Base-by-base conservation (phyloP, 257 asterid species). In the Nyctanthes arbortristis region DNA sequence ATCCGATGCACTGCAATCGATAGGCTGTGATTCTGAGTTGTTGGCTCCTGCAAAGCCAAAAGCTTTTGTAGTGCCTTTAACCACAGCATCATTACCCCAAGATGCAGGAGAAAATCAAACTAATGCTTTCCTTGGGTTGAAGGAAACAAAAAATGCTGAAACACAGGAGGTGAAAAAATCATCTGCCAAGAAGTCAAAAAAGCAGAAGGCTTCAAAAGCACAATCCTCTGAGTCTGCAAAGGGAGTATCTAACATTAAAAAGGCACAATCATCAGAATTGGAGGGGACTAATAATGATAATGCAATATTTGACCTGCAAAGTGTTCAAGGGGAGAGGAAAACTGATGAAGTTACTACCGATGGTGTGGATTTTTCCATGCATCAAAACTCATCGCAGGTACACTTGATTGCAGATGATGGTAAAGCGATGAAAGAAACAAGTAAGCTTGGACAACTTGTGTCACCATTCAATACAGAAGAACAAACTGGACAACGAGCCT, bases 161-260 rank as follows among this genome's bases (percentile, higher is more conserved):
- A 63, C 78, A 24, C 74, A 68, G 27, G 92, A 80, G 70, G 80
- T 67, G 0, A 94, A 78, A 74, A 94, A 89, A 72, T 56, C 80
- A 1, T 75, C 87, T 8, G 99, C 88, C 72, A 94, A 94, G 90
- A 94, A 80, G 77, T 86, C 97, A 2, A 91, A 73, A 73, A 94
- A 85, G 82, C 97, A 90, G 74, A 94, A 88, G 87, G 47, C 90
- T 45, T 70, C 85, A 2, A 93, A 93, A 85, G 80, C 70, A 18
- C 55, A 45, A 72, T 71, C 85, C 20, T 55, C 79, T 8, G 95
- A 88, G 29, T 61, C 65, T 16, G 83, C 60, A 57, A 82, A 75
- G 79, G 80, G 76, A 63, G 75, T 54, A 32, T 74, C 85, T 20
- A 88, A 87, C 86, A 39, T 73, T 1, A 86, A 82, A 61, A 81